Evolutionary conservation across 2,329 filamentous ascomycete species (phyloP).

Genomic region (Lasiodiplodia sp.): DNA sequence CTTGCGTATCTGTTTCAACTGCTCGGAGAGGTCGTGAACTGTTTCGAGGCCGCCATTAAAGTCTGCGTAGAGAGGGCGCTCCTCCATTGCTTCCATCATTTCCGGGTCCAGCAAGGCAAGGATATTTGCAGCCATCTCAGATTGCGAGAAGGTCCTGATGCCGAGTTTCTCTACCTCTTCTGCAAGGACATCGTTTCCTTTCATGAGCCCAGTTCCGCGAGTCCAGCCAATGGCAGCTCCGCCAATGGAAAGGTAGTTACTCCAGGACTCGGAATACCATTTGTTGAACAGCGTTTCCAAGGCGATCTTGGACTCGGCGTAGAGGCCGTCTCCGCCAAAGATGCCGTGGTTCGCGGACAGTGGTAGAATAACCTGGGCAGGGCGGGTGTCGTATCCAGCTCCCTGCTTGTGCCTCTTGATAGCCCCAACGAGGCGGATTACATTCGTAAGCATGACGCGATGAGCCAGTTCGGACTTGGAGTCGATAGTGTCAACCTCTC

Average conservation of each 20-base stretch:
- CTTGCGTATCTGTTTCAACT: slow-evolving; percentile 31
- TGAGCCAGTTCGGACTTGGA: slow-evolving; percentile 48
- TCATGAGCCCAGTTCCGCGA: slow-evolving; percentile 54
- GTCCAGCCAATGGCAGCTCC: slow-evolving; percentile 57
- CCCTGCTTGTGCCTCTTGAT: slow-evolving; percentile 43
- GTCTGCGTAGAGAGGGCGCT: slow-evolving; percentile 48
- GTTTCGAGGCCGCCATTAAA: slow-evolving; percentile 47
- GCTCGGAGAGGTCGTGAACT: slow-evolving; percentile 34
- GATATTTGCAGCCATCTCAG: slow-evolving; percentile 54
- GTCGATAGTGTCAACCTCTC: slow-evolving; percentile 46
- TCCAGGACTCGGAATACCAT: slow-evolving; percentile 48
- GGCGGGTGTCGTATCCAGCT: slow-evolving; percentile 41
- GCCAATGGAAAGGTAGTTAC: slow-evolving; percentile 49
- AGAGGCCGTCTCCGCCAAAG: slow-evolving; percentile 54
- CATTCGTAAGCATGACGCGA: slow-evolving; percentile 50
- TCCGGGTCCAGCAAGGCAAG: slow-evolving; percentile 43
- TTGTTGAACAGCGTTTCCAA: slow-evolving; percentile 47
- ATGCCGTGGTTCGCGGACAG: slow-evolving; percentile 55
- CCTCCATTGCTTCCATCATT: slow-evolving; percentile 42
- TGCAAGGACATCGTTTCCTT: slow-evolving; percentile 50
- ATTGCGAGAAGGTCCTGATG: slow-evolving; percentile 49
- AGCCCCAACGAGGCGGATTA: slow-evolving; percentile 48
- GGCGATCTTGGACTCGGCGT: slow-evolving; percentile 54
- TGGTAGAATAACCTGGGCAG: slow-evolving; percentile 51
- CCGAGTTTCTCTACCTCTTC: slow-evolving; percentile 47